Base-by-base conservation (phyloP, 2,329 filamentous ascomycete species). In the Colletotrichum musae region DNA sequence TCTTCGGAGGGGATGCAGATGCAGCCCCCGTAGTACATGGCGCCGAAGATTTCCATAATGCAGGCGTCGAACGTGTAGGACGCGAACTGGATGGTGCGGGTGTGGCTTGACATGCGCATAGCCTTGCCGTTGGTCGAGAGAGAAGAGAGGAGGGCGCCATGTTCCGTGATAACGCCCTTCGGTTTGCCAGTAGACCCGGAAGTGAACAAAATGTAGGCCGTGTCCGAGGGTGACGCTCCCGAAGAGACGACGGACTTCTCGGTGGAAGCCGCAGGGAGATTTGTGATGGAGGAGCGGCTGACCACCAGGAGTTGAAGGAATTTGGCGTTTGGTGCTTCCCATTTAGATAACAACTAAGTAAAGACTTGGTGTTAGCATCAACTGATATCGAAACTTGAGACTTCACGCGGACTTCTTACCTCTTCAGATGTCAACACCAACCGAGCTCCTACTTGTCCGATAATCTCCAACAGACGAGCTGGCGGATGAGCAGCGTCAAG, bases 121-220 rank as follows among this genome's bases (percentile, higher is more conserved):
- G 18, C 21, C 5, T 15, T 32, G 21, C 9, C 47, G 47, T 21
- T 7, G 21, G 32, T 53, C 24, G 16, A n/a, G 24, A 72, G 73
- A 58, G 70, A 74, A 24, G 73, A 74, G 60, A 76, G 76, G 52
- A 75, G 74, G 5, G 52, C 57, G 66, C 21, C 21, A 24, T 80
- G 78, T 4, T 76, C 74, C 36, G 78, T 74, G 15, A 86, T 79
- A 15, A 87, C 83, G n/a, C 86, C 86, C 74, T 89, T 89, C 0
- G 87, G 87, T 15, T 78, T 78, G 5, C 87, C 87, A 0, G 87
- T 89, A 28, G 83, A 88, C n/a, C 87, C 87, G 2, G 86, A 88
- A 5, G 87, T 89, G 74, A 88, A 89, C 70, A 87, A 83, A 70
- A 86, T 83, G 51, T 77, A 79, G 24, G 26, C 26, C 26, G 50